Base-by-base conservation (phyloP, 2,329 filamentous ascomycete species). In the Remersonia thermophila region DNA sequence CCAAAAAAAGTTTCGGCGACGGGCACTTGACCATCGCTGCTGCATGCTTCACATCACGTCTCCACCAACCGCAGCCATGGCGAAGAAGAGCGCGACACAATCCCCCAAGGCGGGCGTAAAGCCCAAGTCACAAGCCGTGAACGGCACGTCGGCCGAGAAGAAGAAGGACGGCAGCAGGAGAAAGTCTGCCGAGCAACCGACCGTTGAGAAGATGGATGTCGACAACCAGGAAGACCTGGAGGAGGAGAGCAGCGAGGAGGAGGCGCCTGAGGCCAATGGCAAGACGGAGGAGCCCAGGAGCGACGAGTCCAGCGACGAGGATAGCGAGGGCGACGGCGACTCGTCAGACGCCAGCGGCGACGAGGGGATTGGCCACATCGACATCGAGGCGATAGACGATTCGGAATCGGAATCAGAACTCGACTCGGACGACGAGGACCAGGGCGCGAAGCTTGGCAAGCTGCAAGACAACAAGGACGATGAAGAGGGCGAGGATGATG, bases 401-500 rank as follows among this genome's bases (percentile, higher is more conserved):
- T 62, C 60, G 42, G 50, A 56, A n/a, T 71, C 67, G 27, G 80
- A 91, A 48, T 80, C 82, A 43, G 78, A 80, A 45, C 69, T 84
- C 36, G 83, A 89, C 57, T 77, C 83, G 57, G 81, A 89, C 56
- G 67, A 66, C 47, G 48, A 51, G 20, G 35, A 36, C 34, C 30
- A 33, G 36, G 11, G 38, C 37, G 49, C 3, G 2, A 29, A 66
- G 69, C 16, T 23, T 25, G 53, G 57, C 6, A 55, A 60, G 3
- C 61, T 66, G 0, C 73, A 79, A 0, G 78, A 79, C 0, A 77
- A 78, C 1, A 76, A 80, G 1, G 80, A 82, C 6, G 55, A 60
- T 3, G 61, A 66, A 0, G 73, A 79, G 0, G 78, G 79, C 0
- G 78, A 78, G 1, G 76, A 80, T 0, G 80, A 82, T 15, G 81